Percentiles rank a stretch among this genome's conserved stretches.
phyloP scores from a whole-genome alignment of 352 stramenopile species.

The Pythium rhizo-oryzae region DNA sequence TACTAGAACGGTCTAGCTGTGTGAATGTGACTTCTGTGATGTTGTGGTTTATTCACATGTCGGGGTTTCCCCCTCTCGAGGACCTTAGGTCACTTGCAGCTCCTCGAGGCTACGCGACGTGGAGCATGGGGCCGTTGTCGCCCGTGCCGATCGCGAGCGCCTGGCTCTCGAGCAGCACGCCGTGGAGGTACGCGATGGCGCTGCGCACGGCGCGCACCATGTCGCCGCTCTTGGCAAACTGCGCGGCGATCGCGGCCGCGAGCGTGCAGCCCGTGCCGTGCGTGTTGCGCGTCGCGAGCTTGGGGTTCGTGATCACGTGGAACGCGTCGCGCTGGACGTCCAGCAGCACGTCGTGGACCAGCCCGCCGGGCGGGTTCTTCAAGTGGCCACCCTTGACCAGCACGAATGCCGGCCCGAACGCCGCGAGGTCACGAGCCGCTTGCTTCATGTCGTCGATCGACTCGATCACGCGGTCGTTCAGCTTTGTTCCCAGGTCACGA shows the following conservation, averaged over 20 bases:
- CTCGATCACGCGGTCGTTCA: constrained; percentile 41
- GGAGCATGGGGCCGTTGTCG: constrained; percentile 48
- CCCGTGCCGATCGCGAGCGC: constrained; percentile 38
- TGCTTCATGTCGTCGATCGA: constrained; percentile 69
- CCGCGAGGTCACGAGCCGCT: constrained; percentile 75
- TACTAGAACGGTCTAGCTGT: neutral
- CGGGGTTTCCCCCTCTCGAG: no score
- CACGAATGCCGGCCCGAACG: constrained; percentile 65
- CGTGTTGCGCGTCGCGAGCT: constrained; percentile 48
- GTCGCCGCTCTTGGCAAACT: constrained; percentile 67
- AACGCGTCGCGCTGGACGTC: constrained; percentile 28
- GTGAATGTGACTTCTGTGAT: neutral
- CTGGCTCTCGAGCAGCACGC: constrained; percentile 41
- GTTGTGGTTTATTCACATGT: neutral
- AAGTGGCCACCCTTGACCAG: constrained; percentile 94
- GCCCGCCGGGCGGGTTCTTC: constrained; percentile 20
- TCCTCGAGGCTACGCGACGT: constrained; percentile 26
- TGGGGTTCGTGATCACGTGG: constrained; percentile 39
- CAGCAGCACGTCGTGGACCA: constrained; percentile 47
- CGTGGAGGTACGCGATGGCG: constrained; percentile 52
- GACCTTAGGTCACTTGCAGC: no score
- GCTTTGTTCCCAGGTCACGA: constrained; percentile 20
- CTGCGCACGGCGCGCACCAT: constrained; percentile 36
- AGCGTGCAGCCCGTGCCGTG: constrained; percentile 94
- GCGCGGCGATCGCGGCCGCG: constrained; percentile 90